phyloP scores from a whole-genome alignment of 192 early-diverging fungal genomes.

The Phlyctochytrium arcticum region DNA sequence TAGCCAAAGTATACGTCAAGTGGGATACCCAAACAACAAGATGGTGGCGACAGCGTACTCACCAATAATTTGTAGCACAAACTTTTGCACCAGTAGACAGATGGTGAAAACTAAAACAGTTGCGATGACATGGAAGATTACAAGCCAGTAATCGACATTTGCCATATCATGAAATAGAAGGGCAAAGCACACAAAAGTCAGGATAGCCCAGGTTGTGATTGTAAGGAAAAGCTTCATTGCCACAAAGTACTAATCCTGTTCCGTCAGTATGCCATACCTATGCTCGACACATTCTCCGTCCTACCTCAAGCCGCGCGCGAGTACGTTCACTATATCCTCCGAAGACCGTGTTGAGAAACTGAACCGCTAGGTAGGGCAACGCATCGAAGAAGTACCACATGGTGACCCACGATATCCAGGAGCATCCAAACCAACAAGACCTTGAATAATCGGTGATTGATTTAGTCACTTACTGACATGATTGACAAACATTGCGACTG shows the following conservation, averaged over 20 bases:
- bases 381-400: slow-evolving; percentile 28
- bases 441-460: background rate
- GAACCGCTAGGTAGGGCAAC: slow-evolving; percentile 16
- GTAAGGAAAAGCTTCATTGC: slow-evolving; percentile 23
- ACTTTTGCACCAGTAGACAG: slow-evolving; percentile 22
- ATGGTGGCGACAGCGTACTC: background rate
- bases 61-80: slow-evolving; percentile 27
- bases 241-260: slow-evolving; percentile 17
- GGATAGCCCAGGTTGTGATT: slow-evolving; percentile 18
- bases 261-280: background rate
- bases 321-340: slow-evolving; percentile 18
- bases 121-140: slow-evolving; percentile 16
- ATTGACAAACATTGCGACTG: background rate
- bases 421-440: slow-evolving; percentile 9
- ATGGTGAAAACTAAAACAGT: slow-evolving; percentile 22
- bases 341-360: slow-evolving; percentile 1
- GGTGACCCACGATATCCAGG: slow-evolving; percentile 11
- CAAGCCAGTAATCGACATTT: slow-evolving; percentile 14
- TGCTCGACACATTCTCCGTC: background rate
- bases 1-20: background rate
- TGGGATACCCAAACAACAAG: background rate
- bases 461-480: background rate
- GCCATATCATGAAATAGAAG: slow-evolving; percentile 24
- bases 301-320: slow-evolving; percentile 21
- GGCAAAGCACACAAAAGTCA: slow-evolving; percentile 12